Percentiles rank a stretch among this genome's conserved stretches.
Conservation (phyloP, 2,329 filamentous ascomycete genomes). For the Pseudocercospora fuligena region DNA sequence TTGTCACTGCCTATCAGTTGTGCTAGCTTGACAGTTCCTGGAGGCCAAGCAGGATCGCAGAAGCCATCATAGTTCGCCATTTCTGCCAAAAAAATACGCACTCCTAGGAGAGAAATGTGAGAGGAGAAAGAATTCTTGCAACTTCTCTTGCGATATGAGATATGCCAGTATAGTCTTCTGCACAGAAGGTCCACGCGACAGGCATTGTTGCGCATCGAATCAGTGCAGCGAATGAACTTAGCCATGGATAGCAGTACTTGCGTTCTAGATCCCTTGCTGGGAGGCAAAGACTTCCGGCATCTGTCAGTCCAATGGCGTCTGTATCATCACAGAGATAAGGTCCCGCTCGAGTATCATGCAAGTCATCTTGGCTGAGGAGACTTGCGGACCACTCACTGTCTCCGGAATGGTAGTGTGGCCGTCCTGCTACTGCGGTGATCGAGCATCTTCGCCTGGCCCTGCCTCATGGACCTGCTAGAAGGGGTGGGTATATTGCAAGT, state of each 20-base stretch:
- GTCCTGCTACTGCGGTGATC: background rate
- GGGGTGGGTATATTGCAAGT: too few relatives aligned
- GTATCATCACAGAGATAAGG: background rate
- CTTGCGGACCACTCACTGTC: background rate
- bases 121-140: background rate
- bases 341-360: background rate
- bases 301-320: background rate
- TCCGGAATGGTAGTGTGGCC: background rate
- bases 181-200: background rate
- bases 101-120: background rate
- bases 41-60: constrained; percentile 35
- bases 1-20: constrained; percentile 26
- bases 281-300: background rate
- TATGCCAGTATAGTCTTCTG: background rate
- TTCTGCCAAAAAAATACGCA: background rate
- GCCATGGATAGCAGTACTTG: background rate
- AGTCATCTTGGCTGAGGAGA: background rate
- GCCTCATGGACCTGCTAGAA: too few relatives aligned
- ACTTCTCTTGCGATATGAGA: background rate
- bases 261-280: background rate
- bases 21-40: constrained; percentile 35
- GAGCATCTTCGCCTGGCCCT: too few relatives aligned
- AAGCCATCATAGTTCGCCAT: constrained; percentile 31
- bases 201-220: background rate
- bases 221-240: background rate